Conservation (phyloP, 257 asterid species). For the Capsicum baccatum region DNA sequence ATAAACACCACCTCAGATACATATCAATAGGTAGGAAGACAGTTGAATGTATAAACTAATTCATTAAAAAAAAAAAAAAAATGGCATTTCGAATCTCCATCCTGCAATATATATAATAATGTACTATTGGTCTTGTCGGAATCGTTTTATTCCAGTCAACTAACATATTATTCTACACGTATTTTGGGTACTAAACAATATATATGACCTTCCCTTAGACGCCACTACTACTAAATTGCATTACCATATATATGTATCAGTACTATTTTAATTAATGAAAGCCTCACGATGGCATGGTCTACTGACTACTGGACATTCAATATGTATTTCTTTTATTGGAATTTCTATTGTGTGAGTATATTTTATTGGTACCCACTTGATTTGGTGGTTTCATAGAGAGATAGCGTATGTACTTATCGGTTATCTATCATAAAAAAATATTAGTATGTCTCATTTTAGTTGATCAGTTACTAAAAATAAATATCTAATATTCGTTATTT, state of each 20-base stretch:
- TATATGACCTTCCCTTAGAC: not conserved
- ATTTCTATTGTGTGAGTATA: not conserved
- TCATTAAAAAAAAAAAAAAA: not conserved
- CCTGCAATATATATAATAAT: not conserved
- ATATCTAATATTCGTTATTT: too few species aligned
- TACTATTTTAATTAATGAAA: not conserved
- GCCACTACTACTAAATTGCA: not conserved
- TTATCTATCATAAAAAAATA: not conserved
- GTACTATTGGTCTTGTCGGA: not conserved
- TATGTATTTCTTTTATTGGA: not conserved
- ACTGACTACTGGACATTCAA: not conserved
- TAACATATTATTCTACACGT: not conserved
- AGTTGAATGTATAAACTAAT: not conserved
- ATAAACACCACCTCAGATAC: not conserved
- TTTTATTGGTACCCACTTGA: not conserved
- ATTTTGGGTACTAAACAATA: not conserved
- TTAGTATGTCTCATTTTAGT: too few species aligned
- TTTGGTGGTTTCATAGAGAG: not conserved
- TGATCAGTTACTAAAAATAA: too few species aligned
- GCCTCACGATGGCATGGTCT: not conserved
- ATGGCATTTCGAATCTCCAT: constrained; percentile 7
- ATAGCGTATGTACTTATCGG: not conserved
- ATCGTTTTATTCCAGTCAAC: not conserved
- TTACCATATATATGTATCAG: not conserved
- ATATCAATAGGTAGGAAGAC: not conserved